Evolutionary conservation across 169 alveolate species (phyloP), one percentile per base, ranked within the genome.

Genomic region (Plasmodium gonderi): DNA sequence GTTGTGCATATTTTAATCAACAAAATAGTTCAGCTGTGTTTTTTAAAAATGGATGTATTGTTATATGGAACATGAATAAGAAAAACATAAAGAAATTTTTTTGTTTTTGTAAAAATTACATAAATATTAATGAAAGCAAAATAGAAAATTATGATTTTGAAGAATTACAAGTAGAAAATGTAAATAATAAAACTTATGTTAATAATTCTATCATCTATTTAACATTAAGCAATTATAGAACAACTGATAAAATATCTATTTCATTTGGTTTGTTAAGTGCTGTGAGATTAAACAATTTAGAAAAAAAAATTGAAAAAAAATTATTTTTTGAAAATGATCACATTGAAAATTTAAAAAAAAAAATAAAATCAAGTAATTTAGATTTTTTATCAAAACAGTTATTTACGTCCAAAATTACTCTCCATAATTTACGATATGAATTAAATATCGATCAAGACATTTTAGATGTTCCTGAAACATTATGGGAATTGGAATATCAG

Each of bases 401-500:
- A 76, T 89, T 89, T 60, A 38, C 87, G 44, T 89, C 93, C 23
- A 89, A 89, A 89, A 76, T 44, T 76, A 89, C 80, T 60, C 74
- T 89, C 14, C 93, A 89, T 42, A 89, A 89, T 89, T 40, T 89
- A 78, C 38, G 93, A 60, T 89, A 89, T 29, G 90, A 89, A 31
- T 76, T 89, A 67, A 89, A 89, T 33, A 89, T 89, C 36, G 93
- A 89, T 12, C 93, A 89, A 91, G 97, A 93, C 74, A 91, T 91
- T 20, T 72, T 93, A 9, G 97, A 95, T 60, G 89, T 90, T 17
- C 96, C 97, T n/a, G 95, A 93, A 47, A 51, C 89, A 11, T 44
- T 95, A 31, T 95, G 97, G 97, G 97, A 95, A 20, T 80, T 75
- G 31, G 97, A 95, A 67, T 68, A 95, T 17, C 96, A 91, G 79